phyloP scores from a whole-genome alignment of 352 stramenopile genomes.

The Pythium rishiriense region DNA sequence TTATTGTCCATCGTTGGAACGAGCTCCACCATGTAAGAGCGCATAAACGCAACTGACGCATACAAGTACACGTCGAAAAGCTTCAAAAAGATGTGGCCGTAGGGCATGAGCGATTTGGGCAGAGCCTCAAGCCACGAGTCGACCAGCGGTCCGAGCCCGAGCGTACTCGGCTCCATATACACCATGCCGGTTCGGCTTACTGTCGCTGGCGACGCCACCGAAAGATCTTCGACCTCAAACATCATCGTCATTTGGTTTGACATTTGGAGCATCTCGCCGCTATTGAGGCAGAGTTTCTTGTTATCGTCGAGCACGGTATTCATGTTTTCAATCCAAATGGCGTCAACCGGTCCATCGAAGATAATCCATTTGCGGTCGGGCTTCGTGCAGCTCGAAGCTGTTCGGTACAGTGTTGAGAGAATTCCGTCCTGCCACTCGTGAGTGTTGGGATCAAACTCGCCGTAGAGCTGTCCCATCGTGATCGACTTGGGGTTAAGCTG shows the following conservation, averaged over 20 bases:
- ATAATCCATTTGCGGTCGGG: slow-evolving; percentile 94
- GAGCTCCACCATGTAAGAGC: slow-evolving; percentile 85
- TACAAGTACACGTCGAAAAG: slow-evolving; percentile 93
- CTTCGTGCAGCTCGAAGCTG: slow-evolving; percentile 85
- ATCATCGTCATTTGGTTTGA: slow-evolving; percentile 97
- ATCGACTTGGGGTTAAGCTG: slow-evolving; percentile 96
- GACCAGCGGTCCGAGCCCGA: slow-evolving; percentile 87
- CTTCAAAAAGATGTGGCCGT: slow-evolving; percentile 52
- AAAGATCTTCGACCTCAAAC: slow-evolving; percentile 96
- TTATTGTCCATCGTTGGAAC: slow-evolving; percentile 94
- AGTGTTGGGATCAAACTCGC: slow-evolving; percentile 93
- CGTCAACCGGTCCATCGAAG: slow-evolving; percentile 94
- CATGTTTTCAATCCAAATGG: slow-evolving; percentile 97
- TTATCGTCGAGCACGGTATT: slow-evolving; percentile 96
- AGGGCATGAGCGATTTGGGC: slow-evolving; percentile 37
- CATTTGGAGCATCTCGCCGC: slow-evolving; percentile 95
- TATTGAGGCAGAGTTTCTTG: slow-evolving; percentile 95
- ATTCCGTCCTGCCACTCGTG: slow-evolving; percentile 97
- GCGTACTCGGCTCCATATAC: slow-evolving; percentile 94
- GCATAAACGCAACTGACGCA: slow-evolving; percentile 81
- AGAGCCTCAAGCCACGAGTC: slow-evolving; percentile 89
- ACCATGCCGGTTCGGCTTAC: slow-evolving; percentile 95
- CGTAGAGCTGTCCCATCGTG: slow-evolving; percentile 95
- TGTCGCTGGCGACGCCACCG: slow-evolving; percentile 92
- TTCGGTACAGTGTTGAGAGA: slow-evolving; percentile 92